Evolutionary conservation across 2,329 filamentous ascomycete genomes (phyloP).

Genomic region (Nemania abortiva): DNA sequence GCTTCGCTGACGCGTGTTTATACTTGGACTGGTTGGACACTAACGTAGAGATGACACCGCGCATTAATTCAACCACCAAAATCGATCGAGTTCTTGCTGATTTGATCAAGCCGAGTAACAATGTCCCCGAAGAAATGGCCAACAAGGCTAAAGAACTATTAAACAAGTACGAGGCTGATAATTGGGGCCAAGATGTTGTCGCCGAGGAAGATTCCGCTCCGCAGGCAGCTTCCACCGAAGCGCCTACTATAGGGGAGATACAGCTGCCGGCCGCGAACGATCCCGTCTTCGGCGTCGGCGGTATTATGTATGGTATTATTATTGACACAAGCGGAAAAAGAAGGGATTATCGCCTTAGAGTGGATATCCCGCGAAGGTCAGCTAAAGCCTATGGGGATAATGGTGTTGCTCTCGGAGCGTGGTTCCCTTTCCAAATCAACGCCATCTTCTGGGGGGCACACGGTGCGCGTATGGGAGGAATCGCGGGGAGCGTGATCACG

Average conservation of each 20-base stretch:
- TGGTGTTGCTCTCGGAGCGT: constrained; percentile 42
- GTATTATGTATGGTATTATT: constrained; percentile 47
- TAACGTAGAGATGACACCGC: constrained; percentile 41
- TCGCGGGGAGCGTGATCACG: constrained; percentile 37
- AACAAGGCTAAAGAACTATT: constrained; percentile 32
- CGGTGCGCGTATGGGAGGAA: constrained; percentile 43
- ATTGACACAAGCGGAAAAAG: constrained; percentile 23
- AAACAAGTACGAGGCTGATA: constrained; percentile 42
- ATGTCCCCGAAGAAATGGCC: constrained; percentile 40
- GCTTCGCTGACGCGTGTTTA: constrained; percentile 32
- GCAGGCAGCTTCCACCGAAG: background rate
- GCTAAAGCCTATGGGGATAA: constrained; percentile 48
- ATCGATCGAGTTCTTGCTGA: constrained; percentile 23
- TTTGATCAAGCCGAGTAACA: constrained; percentile 12
- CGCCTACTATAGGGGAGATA: constrained; percentile 15
- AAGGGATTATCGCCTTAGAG: constrained; percentile 42
- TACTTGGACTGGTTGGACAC: constrained; percentile 46
- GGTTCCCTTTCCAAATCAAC: constrained; percentile 47
- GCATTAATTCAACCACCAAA: constrained; percentile 22
- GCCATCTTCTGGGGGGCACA: constrained; percentile 49
- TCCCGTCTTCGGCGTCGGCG: constrained; percentile 42
- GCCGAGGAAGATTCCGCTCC: constrained; percentile 23
- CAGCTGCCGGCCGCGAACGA: constrained; percentile 38
- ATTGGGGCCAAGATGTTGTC: constrained; percentile 44
- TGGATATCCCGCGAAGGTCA: constrained; percentile 31